Evolutionary conservation across 768 basidiomycete species (phyloP).

Genomic region (Hericium coralloides): DNA sequence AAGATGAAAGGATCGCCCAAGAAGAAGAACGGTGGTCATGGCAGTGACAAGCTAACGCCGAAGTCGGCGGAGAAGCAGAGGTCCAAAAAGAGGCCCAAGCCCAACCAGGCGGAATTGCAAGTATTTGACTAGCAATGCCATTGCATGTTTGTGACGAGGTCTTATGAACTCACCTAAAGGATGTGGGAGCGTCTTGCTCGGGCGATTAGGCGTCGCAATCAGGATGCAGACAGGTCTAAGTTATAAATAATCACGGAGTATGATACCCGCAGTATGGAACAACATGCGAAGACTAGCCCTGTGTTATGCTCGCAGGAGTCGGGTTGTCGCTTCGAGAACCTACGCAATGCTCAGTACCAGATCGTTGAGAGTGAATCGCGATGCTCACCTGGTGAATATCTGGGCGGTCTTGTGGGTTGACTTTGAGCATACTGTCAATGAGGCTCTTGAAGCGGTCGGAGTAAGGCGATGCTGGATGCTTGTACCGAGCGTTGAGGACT

Average conservation of each 20-base stretch:
- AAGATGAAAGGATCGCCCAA: neutral
- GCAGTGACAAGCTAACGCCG: too few species aligned
- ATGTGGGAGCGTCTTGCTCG: too few species aligned
- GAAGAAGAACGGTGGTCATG: too few species aligned
- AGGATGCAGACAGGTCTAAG: neutral
- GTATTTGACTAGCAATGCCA: neutral
- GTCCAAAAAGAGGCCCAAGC: neutral
- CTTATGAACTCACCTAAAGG: too few species aligned
- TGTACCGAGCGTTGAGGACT: constrained; percentile 87
- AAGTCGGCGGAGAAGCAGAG: neutral
- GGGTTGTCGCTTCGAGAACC: neutral
- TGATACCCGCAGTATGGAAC: neutral
- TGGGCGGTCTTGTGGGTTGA: constrained; percentile 75
- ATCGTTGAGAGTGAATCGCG: neutral
- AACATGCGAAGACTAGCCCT: neutral
- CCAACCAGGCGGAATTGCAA: neutral
- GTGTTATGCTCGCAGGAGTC: neutral
- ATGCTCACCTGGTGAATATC: constrained; percentile 70
- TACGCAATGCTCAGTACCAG: neutral
- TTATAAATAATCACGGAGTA: neutral
- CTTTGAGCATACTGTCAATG: constrained; percentile 78
- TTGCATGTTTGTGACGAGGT: too few species aligned
- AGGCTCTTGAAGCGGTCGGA: constrained; percentile 75
- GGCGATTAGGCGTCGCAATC: too few species aligned
- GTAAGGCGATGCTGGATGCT: constrained; percentile 81